These are phyloP conservation scores for Chrysanthemum makinoi DNA, from an alignment of 129 eudicot species.

Conservation along the genomic window DNA sequence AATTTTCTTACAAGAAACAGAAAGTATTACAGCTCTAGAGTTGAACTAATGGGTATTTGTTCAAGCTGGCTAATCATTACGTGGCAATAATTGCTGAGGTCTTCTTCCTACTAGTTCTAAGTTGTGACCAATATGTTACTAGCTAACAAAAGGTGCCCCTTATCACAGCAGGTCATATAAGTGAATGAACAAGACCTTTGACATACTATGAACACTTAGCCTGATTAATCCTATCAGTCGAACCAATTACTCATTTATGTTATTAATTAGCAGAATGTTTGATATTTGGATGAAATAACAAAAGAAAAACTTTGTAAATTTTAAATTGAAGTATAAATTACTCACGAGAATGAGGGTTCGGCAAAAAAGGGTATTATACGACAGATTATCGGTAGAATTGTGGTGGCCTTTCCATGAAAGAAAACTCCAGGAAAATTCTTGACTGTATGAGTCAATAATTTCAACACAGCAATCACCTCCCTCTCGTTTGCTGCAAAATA, in stretches of 20 bases:
- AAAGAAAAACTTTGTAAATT: constrained; percentile 14
- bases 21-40: background rate
- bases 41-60: background rate
- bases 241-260: constrained; percentile 5
- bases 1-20: background rate
- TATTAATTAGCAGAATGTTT: constrained; percentile 1
- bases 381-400: constrained; percentile 65
- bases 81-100: background rate
- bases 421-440: constrained; percentile 86
- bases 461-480: constrained; percentile 81
- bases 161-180: background rate
- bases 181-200: background rate
- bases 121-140: constrained; percentile 8
- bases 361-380: constrained; percentile 82
- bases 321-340: constrained; percentile 8
- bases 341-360: constrained; percentile 69
- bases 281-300: constrained; percentile 5
- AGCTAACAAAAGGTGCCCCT: background rate
- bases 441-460: constrained; percentile 67
- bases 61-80: background rate
- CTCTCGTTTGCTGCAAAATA: constrained; percentile 62
- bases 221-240: background rate
- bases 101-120: background rate
- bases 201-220: background rate
- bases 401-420: constrained; percentile 73